These are phyloP conservation scores for Penicillium roqueforti DNA, from an alignment of 495 filamentous ascomycete species.

Conservation along the genomic window DNA sequence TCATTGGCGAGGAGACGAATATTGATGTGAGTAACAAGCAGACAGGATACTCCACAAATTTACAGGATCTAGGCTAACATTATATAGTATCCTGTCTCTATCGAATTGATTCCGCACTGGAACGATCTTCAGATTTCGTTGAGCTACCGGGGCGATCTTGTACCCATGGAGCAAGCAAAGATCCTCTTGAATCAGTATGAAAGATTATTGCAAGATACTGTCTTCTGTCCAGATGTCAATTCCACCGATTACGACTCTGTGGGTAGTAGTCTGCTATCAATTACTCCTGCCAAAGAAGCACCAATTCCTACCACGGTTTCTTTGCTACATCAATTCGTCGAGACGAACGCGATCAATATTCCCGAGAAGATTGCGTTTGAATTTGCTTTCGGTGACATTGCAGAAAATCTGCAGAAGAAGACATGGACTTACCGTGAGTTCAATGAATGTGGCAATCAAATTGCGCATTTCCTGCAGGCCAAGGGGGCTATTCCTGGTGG, in stretches of 20 bases:
- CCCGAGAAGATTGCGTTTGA: slow-evolving; percentile 42
- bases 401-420: slow-evolving; percentile 30
- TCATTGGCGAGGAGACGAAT: slow-evolving; percentile 51
- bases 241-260: slow-evolving; percentile 19
- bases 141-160: slow-evolving; percentile 54
- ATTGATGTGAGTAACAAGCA: slow-evolving; percentile 46
- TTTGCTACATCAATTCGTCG: slow-evolving; percentile 45
- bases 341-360: slow-evolving; percentile 30
- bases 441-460: slow-evolving; percentile 34
- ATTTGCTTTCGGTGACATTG: slow-evolving; percentile 30
- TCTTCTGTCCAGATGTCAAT: slow-evolving; percentile 23
- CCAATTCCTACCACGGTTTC: slow-evolving; percentile 20
- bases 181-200: slow-evolving; percentile 33
- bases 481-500: slow-evolving; percentile 27
- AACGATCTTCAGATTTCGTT: slow-evolving; percentile 52
- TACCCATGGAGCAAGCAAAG: slow-evolving; percentile 60
- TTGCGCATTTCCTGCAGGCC: slow-evolving; percentile 36
- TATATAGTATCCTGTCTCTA: slow-evolving; percentile 58
- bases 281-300: slow-evolving; percentile 47
- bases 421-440: slow-evolving; percentile 36
- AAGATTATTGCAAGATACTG: slow-evolving; percentile 22
- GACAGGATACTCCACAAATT: slow-evolving; percentile 11
- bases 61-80: slow-evolving; percentile 9
- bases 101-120: slow-evolving; percentile 60
- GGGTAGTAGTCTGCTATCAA: slow-evolving; percentile 26